Evolutionary conservation across 495 filamentous ascomycete species (phyloP).

Genomic region (Letharia lupina): DNA sequence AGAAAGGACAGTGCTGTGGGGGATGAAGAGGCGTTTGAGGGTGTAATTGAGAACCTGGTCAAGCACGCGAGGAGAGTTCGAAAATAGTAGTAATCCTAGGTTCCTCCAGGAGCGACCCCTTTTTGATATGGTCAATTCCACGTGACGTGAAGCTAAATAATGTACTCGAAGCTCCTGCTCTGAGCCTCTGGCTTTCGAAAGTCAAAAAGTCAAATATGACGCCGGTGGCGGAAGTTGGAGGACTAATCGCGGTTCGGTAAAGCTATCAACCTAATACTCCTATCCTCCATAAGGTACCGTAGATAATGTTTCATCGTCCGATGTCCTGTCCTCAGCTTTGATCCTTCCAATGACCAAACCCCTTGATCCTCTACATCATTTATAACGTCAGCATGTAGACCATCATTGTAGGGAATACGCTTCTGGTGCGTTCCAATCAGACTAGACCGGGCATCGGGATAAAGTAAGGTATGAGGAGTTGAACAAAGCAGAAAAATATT

Average conservation of each 20-base stretch:
- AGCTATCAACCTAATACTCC: background rate
- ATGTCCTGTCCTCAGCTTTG: background rate
- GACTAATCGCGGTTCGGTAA: conserved; percentile 8
- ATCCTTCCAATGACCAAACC: background rate
- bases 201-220: background rate
- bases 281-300: background rate
- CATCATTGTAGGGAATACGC: background rate
- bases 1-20: conserved; percentile 72
- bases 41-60: conserved; percentile 95
- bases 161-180: too few species aligned
- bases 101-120: too few species aligned
- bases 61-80: conserved; percentile 85
- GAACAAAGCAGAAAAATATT: background rate
- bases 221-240: conserved; percentile 1
- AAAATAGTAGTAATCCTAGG: conserved; percentile 39
- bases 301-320: background rate
- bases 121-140: background rate
- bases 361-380: background rate
- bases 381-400: background rate
- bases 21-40: conserved; percentile 94
- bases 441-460: background rate
- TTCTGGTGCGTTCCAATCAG: background rate
- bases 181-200: too few species aligned
- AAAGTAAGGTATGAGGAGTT: background rate
- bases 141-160: background rate